These are phyloP conservation scores for Silene latifolia DNA, from an alignment of 148 eudicot genomes.

Conservation along the genomic window DNA sequence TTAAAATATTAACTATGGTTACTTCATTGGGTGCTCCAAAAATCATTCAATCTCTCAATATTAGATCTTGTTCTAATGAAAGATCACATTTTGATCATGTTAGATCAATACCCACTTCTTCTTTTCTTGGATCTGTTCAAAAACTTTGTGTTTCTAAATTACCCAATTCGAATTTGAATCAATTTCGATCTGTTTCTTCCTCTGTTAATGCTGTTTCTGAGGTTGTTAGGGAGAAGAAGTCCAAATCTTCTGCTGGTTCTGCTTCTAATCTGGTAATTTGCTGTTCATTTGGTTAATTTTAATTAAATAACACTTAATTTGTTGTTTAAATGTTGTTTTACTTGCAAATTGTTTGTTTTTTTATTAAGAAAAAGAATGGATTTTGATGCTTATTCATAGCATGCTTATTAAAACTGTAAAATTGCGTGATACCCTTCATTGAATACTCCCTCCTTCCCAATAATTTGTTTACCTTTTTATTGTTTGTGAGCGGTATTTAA, in stretches of 20 bases:
- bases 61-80: constrained; percentile 41
- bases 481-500: too few species aligned
- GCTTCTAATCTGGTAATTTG: constrained; percentile 54
- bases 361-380: too few species aligned
- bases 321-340: not conserved
- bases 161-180: constrained; percentile 17
- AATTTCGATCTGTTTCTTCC: constrained; percentile 29
- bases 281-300: not conserved
- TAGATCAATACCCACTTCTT: constrained; percentile 17
- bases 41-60: constrained; percentile 39
- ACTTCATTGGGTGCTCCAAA: constrained; percentile 36
- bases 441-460: too few species aligned
- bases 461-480: too few species aligned
- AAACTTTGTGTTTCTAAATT: constrained; percentile 25
- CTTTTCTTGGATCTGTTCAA: constrained; percentile 43
- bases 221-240: constrained; percentile 53
- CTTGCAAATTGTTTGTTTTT: not conserved
- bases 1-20: constrained; percentile 20
- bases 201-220: constrained; percentile 53
- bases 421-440: too few species aligned
- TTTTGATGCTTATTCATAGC: too few species aligned
- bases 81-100: constrained; percentile 30
- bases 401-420: too few species aligned
- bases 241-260: constrained; percentile 33
- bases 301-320: not conserved